Base-by-base conservation (phyloP, 768 basidiomycete genomes). In the Naematelia aurantialba region DNA sequence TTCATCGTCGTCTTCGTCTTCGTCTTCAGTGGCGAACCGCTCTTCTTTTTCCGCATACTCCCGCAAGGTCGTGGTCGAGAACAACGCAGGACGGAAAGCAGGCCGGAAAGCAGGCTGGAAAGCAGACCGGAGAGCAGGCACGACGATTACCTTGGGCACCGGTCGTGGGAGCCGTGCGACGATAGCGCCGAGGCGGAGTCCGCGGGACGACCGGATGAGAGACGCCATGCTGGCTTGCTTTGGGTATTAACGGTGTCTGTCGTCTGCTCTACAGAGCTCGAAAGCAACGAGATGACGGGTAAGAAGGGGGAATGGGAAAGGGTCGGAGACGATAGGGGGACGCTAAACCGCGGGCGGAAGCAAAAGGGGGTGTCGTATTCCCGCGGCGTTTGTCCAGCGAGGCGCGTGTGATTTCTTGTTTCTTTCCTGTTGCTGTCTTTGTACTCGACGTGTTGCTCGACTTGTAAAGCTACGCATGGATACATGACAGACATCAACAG, bases 41-140 rank as follows among this genome's bases (percentile, higher is more conserved):
- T n/a, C n/a, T n/a, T n/a, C n/a, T n/a, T n/a, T n/a, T n/a, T n/a
- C n/a, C n/a, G n/a, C n/a, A n/a, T n/a, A n/a, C n/a, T n/a, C n/a
- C 71, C 73, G 19, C 42, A 58, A 46, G 10, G 63, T 58, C 17
- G 71, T 63, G 42, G 68, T 57, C 19, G 69, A 62, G 67, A 76
- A 76, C n/a, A 21, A 68, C 59, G 27, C 62, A 50, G 30, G 59
- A 26, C 47, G 55, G 42, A 45, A 55, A 30, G 19, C n/a, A n/a
- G n/a, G n/a, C n/a, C n/a, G n/a, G n/a, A n/a, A n/a, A n/a, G n/a
- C n/a, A n/a, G n/a, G n/a, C n/a, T n/a, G n/a, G n/a, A n/a, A n/a
- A n/a, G n/a, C n/a, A n/a, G n/a, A n/a, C n/a, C n/a, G n/a, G n/a
- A n/a, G n/a, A n/a, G n/a, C n/a, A n/a, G n/a, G n/a, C n/a, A n/a